phyloP scores from a whole-genome alignment of 345 rosid species.

The Lepidium africanum region DNA sequence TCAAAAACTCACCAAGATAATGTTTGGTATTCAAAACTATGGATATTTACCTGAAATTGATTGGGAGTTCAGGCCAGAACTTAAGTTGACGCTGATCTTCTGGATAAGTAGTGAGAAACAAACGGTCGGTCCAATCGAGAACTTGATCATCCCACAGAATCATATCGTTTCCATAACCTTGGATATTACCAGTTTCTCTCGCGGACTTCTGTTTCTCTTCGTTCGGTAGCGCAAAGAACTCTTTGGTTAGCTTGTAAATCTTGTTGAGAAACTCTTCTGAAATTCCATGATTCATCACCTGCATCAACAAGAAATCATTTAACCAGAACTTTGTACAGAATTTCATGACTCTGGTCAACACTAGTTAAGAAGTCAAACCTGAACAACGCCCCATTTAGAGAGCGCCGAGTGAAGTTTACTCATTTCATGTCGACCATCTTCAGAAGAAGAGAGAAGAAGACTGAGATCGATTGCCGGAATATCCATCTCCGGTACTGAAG shows the following conservation, averaged over 20 bases:
- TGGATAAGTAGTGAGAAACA: constrained; percentile 35
- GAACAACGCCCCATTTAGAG: constrained; percentile 47
- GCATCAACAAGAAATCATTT: background rate
- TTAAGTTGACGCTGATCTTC: constrained; percentile 28
- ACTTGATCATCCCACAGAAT: constrained; percentile 42
- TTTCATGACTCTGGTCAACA: background rate
- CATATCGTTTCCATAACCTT: constrained; percentile 61
- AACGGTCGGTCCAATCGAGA: constrained; percentile 54
- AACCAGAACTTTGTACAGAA: background rate
- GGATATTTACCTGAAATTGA: constrained; percentile 31
- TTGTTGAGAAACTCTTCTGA: constrained; percentile 32
- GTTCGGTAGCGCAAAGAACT: constrained; percentile 41
- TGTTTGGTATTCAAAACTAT: background rate
- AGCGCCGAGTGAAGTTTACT: constrained; percentile 47
- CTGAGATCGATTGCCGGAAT: constrained; percentile 47
- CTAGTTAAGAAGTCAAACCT: constrained; percentile 26
- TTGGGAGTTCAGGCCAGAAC: constrained; percentile 52
- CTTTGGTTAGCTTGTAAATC: constrained; percentile 30
- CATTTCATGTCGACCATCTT: constrained; percentile 30
- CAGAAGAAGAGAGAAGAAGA: constrained; percentile 40
- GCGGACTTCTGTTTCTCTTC: constrained; percentile 43
- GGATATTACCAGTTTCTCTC: constrained; percentile 34
- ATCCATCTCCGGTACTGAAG: constrained; percentile 31
- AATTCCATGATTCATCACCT: constrained; percentile 57
- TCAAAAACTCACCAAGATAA: background rate